These are phyloP conservation scores for Boletales sp. DNA, from an alignment of 768 basidiomycete species.

Conservation along the genomic window DNA sequence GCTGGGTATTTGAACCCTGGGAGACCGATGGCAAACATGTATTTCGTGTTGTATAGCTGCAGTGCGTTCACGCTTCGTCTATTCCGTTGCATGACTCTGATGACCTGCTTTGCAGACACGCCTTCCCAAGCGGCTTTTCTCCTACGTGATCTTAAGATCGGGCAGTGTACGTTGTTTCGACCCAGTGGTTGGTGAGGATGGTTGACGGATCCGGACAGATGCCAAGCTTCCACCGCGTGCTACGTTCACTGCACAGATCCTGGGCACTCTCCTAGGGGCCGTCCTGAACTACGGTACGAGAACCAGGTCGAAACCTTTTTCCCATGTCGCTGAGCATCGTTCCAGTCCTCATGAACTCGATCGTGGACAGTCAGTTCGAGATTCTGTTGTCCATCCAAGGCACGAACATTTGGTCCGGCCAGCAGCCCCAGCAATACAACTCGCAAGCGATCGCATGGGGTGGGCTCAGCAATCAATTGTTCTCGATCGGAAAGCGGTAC, in stretches of 20 bases:
- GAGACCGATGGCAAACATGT: conserved; percentile 43
- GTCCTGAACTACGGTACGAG: conserved; percentile 46
- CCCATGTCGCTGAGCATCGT: conserved; percentile 25
- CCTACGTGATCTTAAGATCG: conserved; percentile 55
- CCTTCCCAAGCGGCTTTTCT: conserved; percentile 47
- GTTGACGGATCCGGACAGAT: conserved; percentile 13
- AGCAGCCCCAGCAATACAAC: conserved; percentile 29
- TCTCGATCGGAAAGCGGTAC: conserved; percentile 28
- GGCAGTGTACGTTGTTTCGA: conserved; percentile 27
- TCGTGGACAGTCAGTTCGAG: conserved; percentile 47
- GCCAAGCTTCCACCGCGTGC: conserved; percentile 61
- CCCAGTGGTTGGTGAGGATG: too few species aligned
- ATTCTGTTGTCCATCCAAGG: conserved; percentile 54
- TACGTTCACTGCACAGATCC: conserved; percentile 55
- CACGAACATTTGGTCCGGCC: conserved; percentile 37
- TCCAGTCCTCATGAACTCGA: conserved; percentile 58
- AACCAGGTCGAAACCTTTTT: conserved; percentile 9
- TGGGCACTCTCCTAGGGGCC: conserved; percentile 54
- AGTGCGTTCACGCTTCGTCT: conserved; percentile 27
- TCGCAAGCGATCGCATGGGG: conserved; percentile 38
- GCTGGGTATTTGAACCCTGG: conserved; percentile 37
- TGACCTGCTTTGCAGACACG: conserved; percentile 41
- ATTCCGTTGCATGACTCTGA: conserved; percentile 38
- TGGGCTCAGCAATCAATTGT: conserved; percentile 35
- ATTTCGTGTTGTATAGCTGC: conserved; percentile 43